Percentiles rank a stretch among this genome's conserved stretches.
Conservation (phyloP, 2,329 filamentous ascomycete genomes). For the Ophiostoma angusticollis region DNA sequence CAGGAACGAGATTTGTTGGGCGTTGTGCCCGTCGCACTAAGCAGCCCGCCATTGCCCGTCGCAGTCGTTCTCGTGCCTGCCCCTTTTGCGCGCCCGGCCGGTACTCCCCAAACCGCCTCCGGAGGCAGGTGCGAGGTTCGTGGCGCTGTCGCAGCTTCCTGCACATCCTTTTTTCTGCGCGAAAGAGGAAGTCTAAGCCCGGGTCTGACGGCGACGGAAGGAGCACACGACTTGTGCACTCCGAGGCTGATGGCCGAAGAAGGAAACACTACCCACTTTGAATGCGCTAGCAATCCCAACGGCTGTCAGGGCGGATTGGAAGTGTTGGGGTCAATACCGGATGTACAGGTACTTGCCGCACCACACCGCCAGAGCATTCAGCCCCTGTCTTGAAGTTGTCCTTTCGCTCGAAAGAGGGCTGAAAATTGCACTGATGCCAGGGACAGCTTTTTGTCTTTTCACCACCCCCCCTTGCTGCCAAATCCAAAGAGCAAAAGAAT, state of each 20-base stretch:
- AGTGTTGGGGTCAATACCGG: background rate
- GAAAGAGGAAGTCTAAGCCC: background rate
- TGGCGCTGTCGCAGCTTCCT: background rate
- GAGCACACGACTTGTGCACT: background rate
- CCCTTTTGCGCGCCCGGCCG: too few species aligned
- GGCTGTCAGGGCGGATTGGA: constrained; percentile 5
- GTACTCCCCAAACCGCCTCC: constrained; percentile 9
- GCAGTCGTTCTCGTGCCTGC: too few species aligned
- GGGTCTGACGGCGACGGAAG: too few species aligned
- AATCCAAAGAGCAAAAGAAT: constrained; percentile 11
- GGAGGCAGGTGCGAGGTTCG: background rate
- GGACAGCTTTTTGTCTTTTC: background rate
- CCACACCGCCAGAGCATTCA: constrained; percentile 18
- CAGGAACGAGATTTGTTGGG: constrained; percentile 8
- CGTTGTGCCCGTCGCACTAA: constrained; percentile 7
- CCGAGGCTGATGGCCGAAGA: constrained; percentile 5
- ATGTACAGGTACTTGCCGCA: constrained; percentile 20
- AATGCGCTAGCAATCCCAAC: constrained; percentile 7
- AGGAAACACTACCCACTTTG: constrained; percentile 2
- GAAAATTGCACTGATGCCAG: too few species aligned
- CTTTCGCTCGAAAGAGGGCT: constrained; percentile 3
- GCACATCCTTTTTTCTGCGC: constrained; percentile 1
- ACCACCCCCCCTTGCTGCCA: constrained; percentile 2
- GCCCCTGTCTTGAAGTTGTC: constrained; percentile 6
- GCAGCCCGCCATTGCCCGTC: too few species aligned